A percentile compares a stretch with the other conserved stretches of the same genome.
phyloP scores from a whole-genome alignment of 2,329 filamentous ascomycete species.

The Ramularia endophylla region DNA sequence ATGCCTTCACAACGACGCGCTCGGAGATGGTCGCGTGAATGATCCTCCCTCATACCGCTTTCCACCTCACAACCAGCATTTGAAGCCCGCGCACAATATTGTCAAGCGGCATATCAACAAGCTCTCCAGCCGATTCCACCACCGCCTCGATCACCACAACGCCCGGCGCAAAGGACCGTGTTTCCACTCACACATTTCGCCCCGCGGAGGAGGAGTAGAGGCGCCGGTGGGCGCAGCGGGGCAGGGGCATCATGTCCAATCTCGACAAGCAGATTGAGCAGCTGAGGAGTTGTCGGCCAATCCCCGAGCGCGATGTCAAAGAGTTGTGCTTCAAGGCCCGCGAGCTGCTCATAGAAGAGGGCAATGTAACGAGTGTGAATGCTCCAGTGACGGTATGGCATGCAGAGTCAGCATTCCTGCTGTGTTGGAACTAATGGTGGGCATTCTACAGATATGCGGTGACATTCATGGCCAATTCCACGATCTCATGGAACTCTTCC shows the following conservation, averaged over 20 bases:
- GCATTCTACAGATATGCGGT: constrained; percentile 66
- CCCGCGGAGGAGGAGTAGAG: too few species aligned
- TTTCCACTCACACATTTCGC: too few species aligned
- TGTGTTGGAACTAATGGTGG: constrained; percentile 8
- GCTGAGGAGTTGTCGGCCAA: constrained; percentile 89
- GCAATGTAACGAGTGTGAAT: constrained; percentile 91
- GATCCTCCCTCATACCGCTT: too few species aligned
- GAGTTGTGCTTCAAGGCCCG: constrained; percentile 97
- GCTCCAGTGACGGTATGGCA: constrained; percentile 78
- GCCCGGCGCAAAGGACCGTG: too few species aligned
- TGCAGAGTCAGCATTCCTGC: neutral
- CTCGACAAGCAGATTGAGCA: constrained; percentile 94
- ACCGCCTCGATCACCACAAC: too few species aligned
- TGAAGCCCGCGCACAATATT: too few species aligned
- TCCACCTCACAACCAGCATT: too few species aligned
- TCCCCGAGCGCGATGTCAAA: constrained; percentile 90
- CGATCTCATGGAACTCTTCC: constrained; percentile 98
- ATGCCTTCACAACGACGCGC: too few species aligned
- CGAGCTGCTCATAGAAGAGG: constrained; percentile 94
- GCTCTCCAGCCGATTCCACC: too few species aligned
- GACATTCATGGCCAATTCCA: constrained; percentile 99
- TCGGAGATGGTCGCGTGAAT: too few species aligned
- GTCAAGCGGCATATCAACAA: too few species aligned
- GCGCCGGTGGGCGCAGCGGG: constrained; percentile 17
- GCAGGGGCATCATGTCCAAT: constrained; percentile 65